Evolutionary conservation across 1,284 basidiomycete species (phyloP).

Genomic region (Pisolithus thermaeus): DNA sequence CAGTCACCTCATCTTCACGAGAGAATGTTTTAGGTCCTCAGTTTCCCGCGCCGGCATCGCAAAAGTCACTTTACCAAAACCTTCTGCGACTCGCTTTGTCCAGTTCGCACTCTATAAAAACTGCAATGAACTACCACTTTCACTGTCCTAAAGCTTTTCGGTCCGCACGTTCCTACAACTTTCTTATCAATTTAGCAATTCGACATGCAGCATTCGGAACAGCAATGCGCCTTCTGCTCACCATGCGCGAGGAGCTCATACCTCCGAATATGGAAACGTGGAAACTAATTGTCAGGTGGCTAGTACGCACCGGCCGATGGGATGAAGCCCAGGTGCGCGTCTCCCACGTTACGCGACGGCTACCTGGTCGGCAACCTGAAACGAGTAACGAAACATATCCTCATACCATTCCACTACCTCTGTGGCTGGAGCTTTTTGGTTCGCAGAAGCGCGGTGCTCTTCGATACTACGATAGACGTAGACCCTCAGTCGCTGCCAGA

Average conservation of each 20-base stretch:
- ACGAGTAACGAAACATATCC: neutral
- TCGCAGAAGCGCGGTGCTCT: slow-evolving; percentile 30
- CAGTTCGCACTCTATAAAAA: slow-evolving; percentile 27
- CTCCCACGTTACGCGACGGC: slow-evolving; percentile 10
- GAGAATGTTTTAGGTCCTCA: slow-evolving; percentile 2
- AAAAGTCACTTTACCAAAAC: slow-evolving; percentile 38
- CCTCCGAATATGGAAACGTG: slow-evolving; percentile 38
- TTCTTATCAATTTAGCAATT: slow-evolving; percentile 44
- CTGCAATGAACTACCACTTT: slow-evolving; percentile 46
- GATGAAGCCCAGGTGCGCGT: slow-evolving; percentile 42
- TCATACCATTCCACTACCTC: slow-evolving; percentile 31
- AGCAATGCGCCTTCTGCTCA: slow-evolving; percentile 34
- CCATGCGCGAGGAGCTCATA: slow-evolving; percentile 36
- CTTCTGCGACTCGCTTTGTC: slow-evolving; percentile 35
- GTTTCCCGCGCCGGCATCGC: slow-evolving; percentile 17
- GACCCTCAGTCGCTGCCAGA: neutral
- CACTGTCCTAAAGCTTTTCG: slow-evolving; percentile 33
- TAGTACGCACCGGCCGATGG: slow-evolving; percentile 45
- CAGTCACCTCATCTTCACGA: slow-evolving; percentile 3
- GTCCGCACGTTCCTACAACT: slow-evolving; percentile 48
- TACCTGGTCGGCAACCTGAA: neutral
- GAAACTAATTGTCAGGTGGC: slow-evolving; percentile 44
- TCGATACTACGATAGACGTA: slow-evolving; percentile 18
- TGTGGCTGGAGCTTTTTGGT: slow-evolving; percentile 53
- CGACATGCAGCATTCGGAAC: slow-evolving; percentile 38